Evolutionary conservation across 306 rosid genomes (phyloP).

Genomic region (Vigna angularis): DNA sequence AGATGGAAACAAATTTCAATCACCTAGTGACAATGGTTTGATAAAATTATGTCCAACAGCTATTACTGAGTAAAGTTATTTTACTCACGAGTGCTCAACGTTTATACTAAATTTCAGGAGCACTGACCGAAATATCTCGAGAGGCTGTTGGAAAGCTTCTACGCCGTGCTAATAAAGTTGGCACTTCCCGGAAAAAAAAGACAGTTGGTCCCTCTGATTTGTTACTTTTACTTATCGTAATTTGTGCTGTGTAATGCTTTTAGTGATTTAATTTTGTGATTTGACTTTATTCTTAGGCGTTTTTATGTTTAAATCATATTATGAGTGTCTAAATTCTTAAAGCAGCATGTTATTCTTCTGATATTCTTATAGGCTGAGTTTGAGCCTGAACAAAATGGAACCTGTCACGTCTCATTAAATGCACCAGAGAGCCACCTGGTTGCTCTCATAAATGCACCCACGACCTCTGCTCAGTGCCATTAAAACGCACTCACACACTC

Average conservation of each 20-base stretch:
- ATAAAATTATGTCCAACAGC: slow-evolving; percentile 21
- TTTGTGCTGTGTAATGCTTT: slow-evolving; percentile 30
- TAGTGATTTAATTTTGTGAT: slow-evolving; percentile 25
- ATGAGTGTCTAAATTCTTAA: slow-evolving; percentile 7
- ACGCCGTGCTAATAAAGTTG: slow-evolving; percentile 48
- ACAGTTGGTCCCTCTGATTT: slow-evolving; percentile 39
- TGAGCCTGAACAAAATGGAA: slow-evolving; percentile 48
- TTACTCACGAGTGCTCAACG: slow-evolving; percentile 13
- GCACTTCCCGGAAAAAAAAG: slow-evolving; percentile 42
- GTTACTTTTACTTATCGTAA: slow-evolving; percentile 19
- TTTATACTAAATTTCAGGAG: slow-evolving; percentile 49
- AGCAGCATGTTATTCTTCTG: slow-evolving; percentile 22
- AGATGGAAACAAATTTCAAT: slow-evolving; percentile 40
- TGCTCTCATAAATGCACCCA: too few relatives aligned
- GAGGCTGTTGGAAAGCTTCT: slow-evolving; percentile 50
- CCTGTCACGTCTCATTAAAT: too few relatives aligned
- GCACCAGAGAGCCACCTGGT: too few relatives aligned
- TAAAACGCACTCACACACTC: too few relatives aligned
- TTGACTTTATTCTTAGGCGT: slow-evolving; percentile 5
- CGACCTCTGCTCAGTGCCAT: too few relatives aligned
- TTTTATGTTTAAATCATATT: slow-evolving; percentile 21
- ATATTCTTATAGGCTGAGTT: slow-evolving; percentile 54
- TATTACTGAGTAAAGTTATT: slow-evolving; percentile 2
- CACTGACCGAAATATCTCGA: slow-evolving; percentile 39
- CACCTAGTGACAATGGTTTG: slow-evolving; percentile 40